These are phyloP conservation scores for Rhodotorula babjevae DNA, from an alignment of 768 basidiomycete genomes.

Conservation along the genomic window DNA sequence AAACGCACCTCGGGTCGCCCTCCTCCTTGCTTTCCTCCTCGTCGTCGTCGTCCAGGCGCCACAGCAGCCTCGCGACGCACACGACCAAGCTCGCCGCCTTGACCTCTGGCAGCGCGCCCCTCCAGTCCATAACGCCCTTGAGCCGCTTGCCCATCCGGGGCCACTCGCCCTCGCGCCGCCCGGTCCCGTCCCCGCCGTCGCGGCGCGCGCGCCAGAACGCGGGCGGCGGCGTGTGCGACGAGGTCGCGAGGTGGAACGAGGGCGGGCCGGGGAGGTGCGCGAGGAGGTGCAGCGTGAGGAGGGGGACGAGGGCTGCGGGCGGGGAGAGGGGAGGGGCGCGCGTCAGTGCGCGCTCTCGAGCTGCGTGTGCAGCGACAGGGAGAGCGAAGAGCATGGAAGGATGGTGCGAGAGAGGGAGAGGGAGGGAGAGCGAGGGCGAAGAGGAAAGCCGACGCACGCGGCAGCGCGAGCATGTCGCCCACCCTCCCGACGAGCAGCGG, in stretches of 20 bases:
- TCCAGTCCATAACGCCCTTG: slow-evolving; percentile 12
- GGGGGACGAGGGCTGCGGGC: neutral
- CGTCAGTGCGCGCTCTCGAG: too few relatives aligned
- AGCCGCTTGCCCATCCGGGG: neutral
- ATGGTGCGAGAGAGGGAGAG: neutral
- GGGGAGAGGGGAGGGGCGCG: neutral
- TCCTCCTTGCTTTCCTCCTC: neutral
- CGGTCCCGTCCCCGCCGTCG: neutral
- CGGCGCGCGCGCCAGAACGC: neutral
- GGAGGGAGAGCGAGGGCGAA: neutral
- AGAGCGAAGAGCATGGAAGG: neutral
- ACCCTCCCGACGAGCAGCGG: slow-evolving; percentile 11
- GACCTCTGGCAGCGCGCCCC: slow-evolving; percentile 19
- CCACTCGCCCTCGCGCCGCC: neutral
- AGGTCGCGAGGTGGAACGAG: neutral
- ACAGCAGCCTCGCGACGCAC: slow-evolving; percentile 9
- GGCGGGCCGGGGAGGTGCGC: neutral
- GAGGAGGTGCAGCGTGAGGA: neutral
- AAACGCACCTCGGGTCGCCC: neutral
- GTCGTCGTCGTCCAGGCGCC: neutral
- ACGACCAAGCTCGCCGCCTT: slow-evolving; percentile 3
- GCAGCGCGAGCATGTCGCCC: slow-evolving; percentile 1
- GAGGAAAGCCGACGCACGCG: slow-evolving; percentile 25
- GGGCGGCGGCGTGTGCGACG: neutral
- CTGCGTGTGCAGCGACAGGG: too few relatives aligned